Percentiles rank a stretch among this genome's conserved stretches.
Evolutionary conservation across 345 rosid species (phyloP).

Genomic region (Ceriops tagal): DNA sequence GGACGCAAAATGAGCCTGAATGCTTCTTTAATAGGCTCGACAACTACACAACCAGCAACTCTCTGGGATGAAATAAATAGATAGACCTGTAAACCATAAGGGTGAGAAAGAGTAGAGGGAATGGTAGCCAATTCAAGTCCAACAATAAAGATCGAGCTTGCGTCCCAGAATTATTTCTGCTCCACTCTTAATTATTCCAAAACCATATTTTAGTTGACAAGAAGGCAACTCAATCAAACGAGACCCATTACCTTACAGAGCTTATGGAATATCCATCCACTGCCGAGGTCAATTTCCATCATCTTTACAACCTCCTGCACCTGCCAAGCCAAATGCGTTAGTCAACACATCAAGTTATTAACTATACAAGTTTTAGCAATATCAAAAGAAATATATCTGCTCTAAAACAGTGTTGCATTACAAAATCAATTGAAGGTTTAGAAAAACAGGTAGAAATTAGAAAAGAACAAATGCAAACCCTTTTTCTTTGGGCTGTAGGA

Average conservation of each 20-base stretch:
- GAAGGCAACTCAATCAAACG: not conserved
- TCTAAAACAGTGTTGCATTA: not conserved
- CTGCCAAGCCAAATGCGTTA: slow-evolving; percentile 35
- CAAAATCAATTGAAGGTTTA: not conserved
- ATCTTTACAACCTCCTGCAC: slow-evolving; percentile 66
- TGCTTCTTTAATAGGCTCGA: slow-evolving; percentile 82
- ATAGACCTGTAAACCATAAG: slow-evolving; percentile 53
- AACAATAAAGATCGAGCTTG: not conserved
- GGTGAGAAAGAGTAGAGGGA: not conserved
- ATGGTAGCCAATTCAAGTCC: not conserved
- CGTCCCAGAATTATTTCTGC: not conserved
- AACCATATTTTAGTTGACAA: not conserved
- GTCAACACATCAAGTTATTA: not conserved
- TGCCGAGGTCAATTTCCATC: slow-evolving; percentile 83
- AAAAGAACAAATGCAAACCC: slow-evolving; percentile 39
- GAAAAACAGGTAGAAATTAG: too few relatives aligned
- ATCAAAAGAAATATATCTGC: not conserved
- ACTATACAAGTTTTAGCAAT: not conserved
- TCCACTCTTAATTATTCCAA: not conserved
- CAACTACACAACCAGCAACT: slow-evolving; percentile 67
- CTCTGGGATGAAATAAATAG: slow-evolving; percentile 58
- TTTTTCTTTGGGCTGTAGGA: slow-evolving; percentile 53
- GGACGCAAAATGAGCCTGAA: slow-evolving; percentile 45
- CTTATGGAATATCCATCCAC: slow-evolving; percentile 72
- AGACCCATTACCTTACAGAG: slow-evolving; percentile 53